Conservation (phyloP, 2,329 filamentous ascomycete species). For the Cladophialophora exuberans region DNA sequence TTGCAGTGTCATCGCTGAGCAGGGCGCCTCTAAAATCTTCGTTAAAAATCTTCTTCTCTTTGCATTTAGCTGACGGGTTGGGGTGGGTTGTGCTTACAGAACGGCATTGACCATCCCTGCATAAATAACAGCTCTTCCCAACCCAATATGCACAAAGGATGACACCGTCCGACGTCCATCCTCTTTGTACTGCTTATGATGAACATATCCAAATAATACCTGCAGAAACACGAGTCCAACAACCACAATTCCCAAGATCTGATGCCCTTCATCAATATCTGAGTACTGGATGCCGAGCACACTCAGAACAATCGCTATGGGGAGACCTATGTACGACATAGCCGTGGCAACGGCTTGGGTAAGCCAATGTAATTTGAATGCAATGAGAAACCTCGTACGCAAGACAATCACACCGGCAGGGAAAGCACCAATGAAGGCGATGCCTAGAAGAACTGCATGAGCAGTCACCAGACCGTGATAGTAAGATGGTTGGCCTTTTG, state of each 20-base stretch:
- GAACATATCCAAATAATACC: constrained; percentile 39
- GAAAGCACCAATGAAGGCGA: constrained; percentile 40
- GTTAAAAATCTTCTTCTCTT: not conserved
- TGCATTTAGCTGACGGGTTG: not conserved
- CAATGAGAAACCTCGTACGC: constrained; percentile 39
- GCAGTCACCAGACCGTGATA: constrained; percentile 22
- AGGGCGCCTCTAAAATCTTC: not conserved
- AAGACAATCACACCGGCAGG: constrained; percentile 40
- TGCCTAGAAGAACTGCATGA: constrained; percentile 37
- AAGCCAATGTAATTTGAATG: constrained; percentile 43
- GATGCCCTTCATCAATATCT: constrained; percentile 47
- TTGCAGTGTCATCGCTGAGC: constrained; percentile 1
- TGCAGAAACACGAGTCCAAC: constrained; percentile 38
- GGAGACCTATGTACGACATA: constrained; percentile 42
- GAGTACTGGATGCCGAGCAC: constrained; percentile 41
- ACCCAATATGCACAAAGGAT: constrained; percentile 29
- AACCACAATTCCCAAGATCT: constrained; percentile 49
- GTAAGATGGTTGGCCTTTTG: constrained; percentile 9
- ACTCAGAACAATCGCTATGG: constrained; percentile 44
- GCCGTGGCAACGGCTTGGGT: constrained; percentile 42
- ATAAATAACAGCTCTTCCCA: constrained; percentile 31
- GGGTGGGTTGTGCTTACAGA: not conserved
- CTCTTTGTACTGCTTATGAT: constrained; percentile 40
- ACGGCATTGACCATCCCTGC: constrained; percentile 23
- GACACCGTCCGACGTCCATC: constrained; percentile 13